Conservation (phyloP, 768 basidiomycete species). For the Amanita rubescens region DNA sequence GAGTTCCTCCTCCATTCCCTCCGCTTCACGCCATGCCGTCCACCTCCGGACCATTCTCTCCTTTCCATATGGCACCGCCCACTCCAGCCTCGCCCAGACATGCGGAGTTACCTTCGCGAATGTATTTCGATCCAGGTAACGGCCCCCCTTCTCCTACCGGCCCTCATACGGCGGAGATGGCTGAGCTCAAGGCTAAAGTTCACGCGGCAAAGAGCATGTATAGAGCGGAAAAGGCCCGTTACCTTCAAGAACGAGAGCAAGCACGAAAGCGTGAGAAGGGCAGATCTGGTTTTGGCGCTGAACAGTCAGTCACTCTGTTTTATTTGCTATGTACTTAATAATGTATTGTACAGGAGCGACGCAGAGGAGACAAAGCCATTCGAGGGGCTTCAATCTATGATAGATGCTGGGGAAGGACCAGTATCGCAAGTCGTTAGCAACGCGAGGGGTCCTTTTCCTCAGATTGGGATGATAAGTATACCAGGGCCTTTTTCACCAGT, state of each 20-base stretch:
- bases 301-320: not conserved
- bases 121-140: not conserved
- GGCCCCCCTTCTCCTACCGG: not conserved
- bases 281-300: constrained; percentile 22
- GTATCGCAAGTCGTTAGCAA: constrained; percentile 43
- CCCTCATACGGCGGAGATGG: not conserved
- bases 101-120: not conserved
- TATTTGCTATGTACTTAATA: not conserved
- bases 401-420: not conserved
- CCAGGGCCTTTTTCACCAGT: constrained; percentile 31
- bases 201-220: constrained; percentile 63
- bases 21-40: constrained; percentile 10
- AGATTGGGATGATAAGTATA: constrained; percentile 56
- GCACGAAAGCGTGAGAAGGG: constrained; percentile 35
- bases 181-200: constrained; percentile 37
- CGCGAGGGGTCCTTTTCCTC: constrained; percentile 51
- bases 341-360: not conserved
- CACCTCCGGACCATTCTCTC: not conserved
- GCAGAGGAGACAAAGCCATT: not conserved
- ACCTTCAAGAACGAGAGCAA: constrained; percentile 43
- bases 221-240: constrained; percentile 63
- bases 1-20: constrained; percentile 10
- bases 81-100: constrained; percentile 10
- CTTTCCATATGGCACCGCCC: not conserved
- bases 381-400: constrained; percentile 1